A percentile compares a stretch with the other conserved stretches of the same genome.
phyloP scores from a whole-genome alignment of 495 filamentous ascomycete genomes.

The Penicillium fimorum region DNA sequence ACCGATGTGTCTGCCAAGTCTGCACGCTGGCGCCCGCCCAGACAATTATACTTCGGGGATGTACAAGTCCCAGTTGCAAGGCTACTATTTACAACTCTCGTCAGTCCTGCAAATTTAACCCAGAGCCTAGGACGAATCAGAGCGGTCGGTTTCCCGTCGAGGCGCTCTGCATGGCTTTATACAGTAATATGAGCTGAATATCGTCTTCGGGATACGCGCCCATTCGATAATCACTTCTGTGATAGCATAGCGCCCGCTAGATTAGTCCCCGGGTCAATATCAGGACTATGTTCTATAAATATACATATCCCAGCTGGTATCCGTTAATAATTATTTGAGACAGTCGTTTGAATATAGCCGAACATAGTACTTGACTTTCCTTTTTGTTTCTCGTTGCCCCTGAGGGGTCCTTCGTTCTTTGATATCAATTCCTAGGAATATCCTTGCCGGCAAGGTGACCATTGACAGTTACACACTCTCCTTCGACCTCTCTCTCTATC shows the following conservation, averaged over 20 bases:
- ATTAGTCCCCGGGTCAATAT: not conserved
- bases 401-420: conserved; percentile 14
- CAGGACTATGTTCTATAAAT: not conserved
- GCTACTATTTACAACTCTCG: not conserved
- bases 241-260: conserved; percentile 18
- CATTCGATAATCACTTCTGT: conserved; percentile 10
- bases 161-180: conserved; percentile 5
- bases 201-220: conserved; percentile 14
- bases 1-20: conserved; percentile 22
- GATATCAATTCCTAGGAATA: conserved; percentile 5
- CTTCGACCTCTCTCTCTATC: conserved; percentile 2
- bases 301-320: conserved; percentile 21
- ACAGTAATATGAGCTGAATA: not conserved
- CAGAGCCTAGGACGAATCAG: conserved; percentile 3
- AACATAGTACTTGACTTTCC: conserved; percentile 13
- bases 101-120: conserved; percentile 10
- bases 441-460: conserved; percentile 26
- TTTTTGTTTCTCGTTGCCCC: conserved; percentile 16
- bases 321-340: conserved; percentile 9
- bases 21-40: conserved; percentile 25
- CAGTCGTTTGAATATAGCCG: conserved; percentile 9
- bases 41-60: conserved; percentile 10
- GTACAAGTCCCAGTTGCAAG: conserved; percentile 6
- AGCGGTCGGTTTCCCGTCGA: not conserved
- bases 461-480: conserved; percentile 4